These are phyloP conservation scores for Moringa oleifera DNA, from an alignment of 345 rosid species.

Conservation along the genomic window DNA sequence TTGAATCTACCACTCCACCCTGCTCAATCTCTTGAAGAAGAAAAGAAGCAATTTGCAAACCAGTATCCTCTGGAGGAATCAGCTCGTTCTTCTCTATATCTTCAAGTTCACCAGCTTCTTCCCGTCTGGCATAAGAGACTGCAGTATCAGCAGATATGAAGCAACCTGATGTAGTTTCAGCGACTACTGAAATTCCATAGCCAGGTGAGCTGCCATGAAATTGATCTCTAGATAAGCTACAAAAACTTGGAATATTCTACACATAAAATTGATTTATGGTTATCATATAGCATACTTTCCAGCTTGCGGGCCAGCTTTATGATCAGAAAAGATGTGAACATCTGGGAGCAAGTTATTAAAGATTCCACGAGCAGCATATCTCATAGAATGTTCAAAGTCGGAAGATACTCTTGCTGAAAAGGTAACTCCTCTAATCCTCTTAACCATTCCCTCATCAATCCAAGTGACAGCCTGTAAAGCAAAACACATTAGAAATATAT, in stretches of 20 bases:
- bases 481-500: slow-evolving; percentile 14
- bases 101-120: slow-evolving; percentile 49
- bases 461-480: slow-evolving; percentile 60
- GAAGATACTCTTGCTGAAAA: slow-evolving; percentile 69
- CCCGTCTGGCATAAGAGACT: slow-evolving; percentile 40
- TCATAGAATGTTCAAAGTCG: slow-evolving; percentile 73
- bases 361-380: slow-evolving; percentile 85
- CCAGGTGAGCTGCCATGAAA: slow-evolving; percentile 69
- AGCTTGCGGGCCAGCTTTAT: slow-evolving; percentile 63
- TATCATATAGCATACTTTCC: slow-evolving; percentile 63
- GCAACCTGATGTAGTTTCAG: slow-evolving; percentile 88
- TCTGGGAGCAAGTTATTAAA: slow-evolving; percentile 82
- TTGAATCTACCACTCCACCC: slow-evolving; percentile 94
- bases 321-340: slow-evolving; percentile 73
- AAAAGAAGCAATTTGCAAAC: slow-evolving; percentile 70
- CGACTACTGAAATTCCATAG: slow-evolving; percentile 85
- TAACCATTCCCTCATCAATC: slow-evolving; percentile 90
- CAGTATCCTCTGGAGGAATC: slow-evolving; percentile 68
- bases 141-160: slow-evolving; percentile 73
- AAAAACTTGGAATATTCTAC: not conserved
- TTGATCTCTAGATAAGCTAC: slow-evolving; percentile 12
- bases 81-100: slow-evolving; percentile 51
- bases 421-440: slow-evolving; percentile 79
- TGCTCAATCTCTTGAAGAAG: slow-evolving; percentile 84
- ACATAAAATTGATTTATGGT: no score